Evolutionary conservation across 176 grass and related monocot species (phyloP), one percentile per base, ranked within the genome.

Genomic region (Cenchrus fungigraminus): DNA sequence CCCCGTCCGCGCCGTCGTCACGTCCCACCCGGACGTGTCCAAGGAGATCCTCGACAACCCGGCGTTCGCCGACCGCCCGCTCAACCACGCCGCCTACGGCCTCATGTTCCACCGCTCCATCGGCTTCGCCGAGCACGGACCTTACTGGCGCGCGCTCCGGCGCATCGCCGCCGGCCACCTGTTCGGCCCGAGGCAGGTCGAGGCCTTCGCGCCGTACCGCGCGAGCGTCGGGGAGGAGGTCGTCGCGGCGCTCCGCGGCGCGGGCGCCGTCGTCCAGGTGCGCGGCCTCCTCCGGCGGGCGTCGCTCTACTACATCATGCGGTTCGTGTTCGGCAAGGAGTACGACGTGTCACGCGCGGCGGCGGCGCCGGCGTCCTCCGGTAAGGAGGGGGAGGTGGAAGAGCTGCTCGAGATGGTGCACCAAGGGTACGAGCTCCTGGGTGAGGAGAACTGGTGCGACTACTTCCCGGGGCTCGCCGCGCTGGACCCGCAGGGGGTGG

Each of bases 31-130:
- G 46, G 91, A 91, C 46, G 94, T 97, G 37, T 89, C 91, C 71
- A 97, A 97, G 85, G 91, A 83, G 79, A 87, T 95, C 79, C 90
- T 97, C 65, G 91, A 93, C 84, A 95, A 54, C 86, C 88, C 86
- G 44, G 88, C 65, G 79, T 97, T 97, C 78, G 86, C 91, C 73
- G 86, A 84, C 61, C 91, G 90, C 1, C 92, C 92, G 19, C 65
- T 78, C 16, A 97, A 92, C 79, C 88, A 97, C 71, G 91, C 92
- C 0, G 92, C 92, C 43, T 98, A 95, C 88, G 88, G 92, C 70
- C 92, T 98, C 88, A 93, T 95, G 95, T 98, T 98, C 82, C 88
- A 98, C 76, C 92, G 91, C 62, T 79, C 95, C 68, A 95, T 95
- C 67, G 95, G 95, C 29, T 98, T 98, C 84, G 92, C 95, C 17